Evolutionary conservation across 2,329 filamentous ascomycete species (phyloP), one percentile per base, ranked within the genome.

Genomic region (Alternaria novae-zelandiae): DNA sequence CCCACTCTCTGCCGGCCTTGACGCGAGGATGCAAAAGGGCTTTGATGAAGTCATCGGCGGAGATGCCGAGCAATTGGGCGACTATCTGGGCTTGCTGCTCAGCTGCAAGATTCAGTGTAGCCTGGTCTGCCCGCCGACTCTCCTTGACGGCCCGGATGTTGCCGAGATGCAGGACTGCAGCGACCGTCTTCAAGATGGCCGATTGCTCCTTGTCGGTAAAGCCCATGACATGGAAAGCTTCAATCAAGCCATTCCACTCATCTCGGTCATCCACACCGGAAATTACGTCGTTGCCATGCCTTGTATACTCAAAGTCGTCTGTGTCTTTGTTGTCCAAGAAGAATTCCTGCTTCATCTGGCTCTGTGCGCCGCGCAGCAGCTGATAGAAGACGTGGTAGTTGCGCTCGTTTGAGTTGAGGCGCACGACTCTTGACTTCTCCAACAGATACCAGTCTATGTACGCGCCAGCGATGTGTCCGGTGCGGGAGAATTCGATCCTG

Each of bases 371-470:
- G 70, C 91, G 92, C 5, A 99, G 84, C 15, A 99, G 86, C 80
- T 99, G 96, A 77, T 99, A 99, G 80, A 99, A 99, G 59, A 99
- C 86, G 79, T 99, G 96, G 78, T 99, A 99, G 75, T 96, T 99
- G 57, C 96, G 89, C 82, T 99, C 96, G 60, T 93, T 91, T 1
- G 88, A 78, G 75, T 96, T 97, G 65, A 97, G 88, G 45, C 90
- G 90, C 20, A 99, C 95, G 8, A 99, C 96, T 71, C 96, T 89
- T n/a, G 96, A 99, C 81, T 99, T 99, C 77, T 99, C 96, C 13
- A 99, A 84, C 1, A 99, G 86, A 80, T 98, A 99, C 96, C 96
- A 99, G 79, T 99, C 94, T 69, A 99, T 98, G 82, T 94, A 97
- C 21, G 96, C 96, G 36, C 96, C 96, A 5, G 92, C 92, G 69